Base-by-base conservation (phyloP, 495 filamentous ascomycete species). In the Lasiosphaeria hispida region DNA sequence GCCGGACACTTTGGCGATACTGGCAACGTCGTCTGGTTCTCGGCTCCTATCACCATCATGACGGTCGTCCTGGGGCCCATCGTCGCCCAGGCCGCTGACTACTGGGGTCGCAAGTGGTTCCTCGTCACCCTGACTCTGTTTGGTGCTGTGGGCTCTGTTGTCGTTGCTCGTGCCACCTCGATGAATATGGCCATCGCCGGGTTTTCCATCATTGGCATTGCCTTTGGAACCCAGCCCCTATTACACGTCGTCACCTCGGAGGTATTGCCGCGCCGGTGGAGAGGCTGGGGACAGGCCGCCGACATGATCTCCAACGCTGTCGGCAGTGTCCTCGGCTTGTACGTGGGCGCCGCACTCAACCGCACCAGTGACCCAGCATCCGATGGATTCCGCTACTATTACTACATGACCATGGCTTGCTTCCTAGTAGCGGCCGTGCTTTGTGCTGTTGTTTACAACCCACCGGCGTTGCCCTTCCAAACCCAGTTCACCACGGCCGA, bases 61-160 rank as follows among this genome's bases (percentile, higher is more conserved):
- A 70, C 68, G 1, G 63, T 66, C 14, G 67, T 71, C 11, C 63
- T 71, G 15, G 37, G 55, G 14, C 67, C 69, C 47, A 61, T 64
- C 51, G 59, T 70, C 8, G 68, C 70, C 4, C 73, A 75, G 44
- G 71, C 71, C 0, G 64, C 68, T 39, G 73, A 75, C 44, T 72
- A 70, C 53, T 75, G 73, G 73, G 67, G 70, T 3, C 66, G 73
- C 4, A 66, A 65, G 57, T 72, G 59, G 57, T 67, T 73, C 38
- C 61, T 75, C 19, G 65, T 75, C 18, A 50, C 67, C 44, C 58
- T 67, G 7, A 72, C 63, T 35, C 40, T 66, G 9, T 48, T 63
- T 18, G 72, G 72, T 37, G 64, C 55, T 18, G 51, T 68, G 9
- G 73, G 73, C 0, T 62, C 54, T 1, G 19, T 72, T 6, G 36